Percentiles rank a stretch among this genome's conserved stretches.
phyloP scores from a whole-genome alignment of 768 basidiomycete genomes.

The Trametes cinnabarina region DNA sequence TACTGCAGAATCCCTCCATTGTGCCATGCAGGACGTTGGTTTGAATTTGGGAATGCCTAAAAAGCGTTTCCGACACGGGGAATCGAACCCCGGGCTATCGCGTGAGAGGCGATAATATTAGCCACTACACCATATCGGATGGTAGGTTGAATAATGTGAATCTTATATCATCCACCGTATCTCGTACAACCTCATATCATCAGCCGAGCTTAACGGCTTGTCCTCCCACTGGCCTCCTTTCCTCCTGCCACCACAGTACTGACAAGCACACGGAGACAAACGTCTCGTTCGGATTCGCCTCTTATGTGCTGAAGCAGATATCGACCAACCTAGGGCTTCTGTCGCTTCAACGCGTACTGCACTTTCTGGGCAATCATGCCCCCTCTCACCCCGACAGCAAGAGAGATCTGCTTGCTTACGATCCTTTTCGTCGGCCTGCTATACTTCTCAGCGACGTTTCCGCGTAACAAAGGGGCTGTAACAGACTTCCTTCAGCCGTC shows the following conservation, averaged over 20 bases:
- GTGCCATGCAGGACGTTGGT: too few relatives aligned
- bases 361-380: conserved; percentile 20
- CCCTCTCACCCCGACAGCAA: conserved; percentile 28
- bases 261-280: too few relatives aligned
- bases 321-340: not conserved
- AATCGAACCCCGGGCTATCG: conserved; percentile 19
- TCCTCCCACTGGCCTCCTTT: too few relatives aligned
- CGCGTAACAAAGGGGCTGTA: conserved; percentile 1
- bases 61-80: conserved; percentile 13
- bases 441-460: conserved; percentile 15
- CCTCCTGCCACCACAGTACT: too few relatives aligned
- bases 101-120: conserved; percentile 19
- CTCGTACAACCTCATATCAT: too few relatives aligned
- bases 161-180: too few relatives aligned
- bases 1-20: too few relatives aligned
- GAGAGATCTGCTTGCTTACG: conserved; percentile 31
- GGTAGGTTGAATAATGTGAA: too few relatives aligned
- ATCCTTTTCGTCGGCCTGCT: conserved; percentile 29
- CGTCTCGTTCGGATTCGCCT: too few relatives aligned
- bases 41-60: too few relatives aligned
- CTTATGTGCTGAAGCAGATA: not conserved
- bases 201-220: too few relatives aligned
- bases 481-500: not conserved
- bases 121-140: conserved; percentile 15
- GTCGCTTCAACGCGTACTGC: not conserved